Evolutionary conservation across 2,329 filamentous ascomycete species (phyloP).

Genomic region (Trichophaea hybrida): DNA sequence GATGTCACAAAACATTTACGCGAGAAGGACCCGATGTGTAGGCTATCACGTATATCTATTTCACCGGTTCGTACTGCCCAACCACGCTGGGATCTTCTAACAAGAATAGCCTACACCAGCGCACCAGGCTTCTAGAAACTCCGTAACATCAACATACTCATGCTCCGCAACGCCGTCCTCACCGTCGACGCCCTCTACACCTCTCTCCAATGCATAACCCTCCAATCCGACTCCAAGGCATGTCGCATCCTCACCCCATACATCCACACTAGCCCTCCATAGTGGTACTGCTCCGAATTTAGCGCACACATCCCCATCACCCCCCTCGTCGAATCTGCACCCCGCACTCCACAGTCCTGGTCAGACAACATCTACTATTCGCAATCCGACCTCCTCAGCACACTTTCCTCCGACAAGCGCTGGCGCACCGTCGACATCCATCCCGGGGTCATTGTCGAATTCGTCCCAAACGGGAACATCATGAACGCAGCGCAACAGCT

Average conservation of each 20-base stretch:
- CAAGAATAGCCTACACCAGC: not conserved
- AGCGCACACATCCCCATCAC: conserved; percentile 31
- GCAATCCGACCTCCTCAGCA: conserved; percentile 32
- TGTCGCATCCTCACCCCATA: no score
- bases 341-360: conserved; percentile 30
- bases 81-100: not conserved
- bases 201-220: conserved; percentile 31
- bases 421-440: conserved; percentile 34
- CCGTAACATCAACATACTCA: conserved; percentile 28
- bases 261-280: no score
- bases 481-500: conserved; percentile 32
- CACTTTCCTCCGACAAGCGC: conserved; percentile 30
- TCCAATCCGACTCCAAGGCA: conserved; percentile 30
- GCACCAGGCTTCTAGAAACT: conserved; percentile 29
- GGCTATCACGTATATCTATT: conserved; percentile 33
- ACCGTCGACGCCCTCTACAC: conserved; percentile 30
- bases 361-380: conserved; percentile 33
- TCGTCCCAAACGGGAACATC: conserved; percentile 33
- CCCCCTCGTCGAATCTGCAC: conserved; percentile 29
- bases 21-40: conserved; percentile 30
- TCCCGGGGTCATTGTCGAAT: conserved; percentile 34
- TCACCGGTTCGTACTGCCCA: conserved; percentile 10
- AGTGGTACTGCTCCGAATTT: conserved; percentile 34
- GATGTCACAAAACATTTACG: conserved; percentile 31
- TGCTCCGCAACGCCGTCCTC: conserved; percentile 33